Evolutionary conservation across 1,139 yeast species (phyloP).

Genomic region (Magnusiomyces sp.): DNA sequence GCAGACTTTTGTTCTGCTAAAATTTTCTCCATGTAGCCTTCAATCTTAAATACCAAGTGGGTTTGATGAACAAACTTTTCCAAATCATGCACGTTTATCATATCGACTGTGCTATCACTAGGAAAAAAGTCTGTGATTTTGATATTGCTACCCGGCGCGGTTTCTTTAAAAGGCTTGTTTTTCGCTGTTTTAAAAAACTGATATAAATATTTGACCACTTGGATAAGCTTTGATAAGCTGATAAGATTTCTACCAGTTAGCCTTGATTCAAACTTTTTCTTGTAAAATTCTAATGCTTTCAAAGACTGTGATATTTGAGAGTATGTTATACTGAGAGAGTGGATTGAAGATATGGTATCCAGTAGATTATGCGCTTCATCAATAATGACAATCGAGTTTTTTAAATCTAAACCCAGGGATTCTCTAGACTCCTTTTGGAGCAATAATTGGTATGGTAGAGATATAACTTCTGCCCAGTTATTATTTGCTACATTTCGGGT

Average conservation of each 20-base stretch:
- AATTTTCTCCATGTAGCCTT: conserved; percentile 48
- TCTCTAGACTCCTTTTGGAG: conserved; percentile 57
- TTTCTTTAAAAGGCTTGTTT: conserved; percentile 24
- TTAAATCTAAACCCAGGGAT: conserved; percentile 49
- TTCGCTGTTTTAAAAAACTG: conserved; percentile 36
- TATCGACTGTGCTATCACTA: conserved; percentile 45
- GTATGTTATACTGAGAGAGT: conserved; percentile 52
- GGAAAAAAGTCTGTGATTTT: conserved; percentile 48
- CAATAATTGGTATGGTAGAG: conserved; percentile 79
- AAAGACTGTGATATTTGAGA: conserved; percentile 41
- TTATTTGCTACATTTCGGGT: conserved; percentile 33
- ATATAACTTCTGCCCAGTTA: conserved; percentile 56
- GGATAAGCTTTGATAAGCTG: conserved; percentile 55
- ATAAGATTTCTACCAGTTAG: conserved; percentile 71
- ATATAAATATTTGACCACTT: conserved; percentile 45
- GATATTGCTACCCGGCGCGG: conserved; percentile 48
- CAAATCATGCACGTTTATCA: conserved; percentile 60
- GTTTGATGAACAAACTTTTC: conserved; percentile 56
- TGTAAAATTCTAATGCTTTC: conserved; percentile 45
- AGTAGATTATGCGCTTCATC: conserved; percentile 91
- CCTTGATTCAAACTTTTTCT: conserved; percentile 49
- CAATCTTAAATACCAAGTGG: conserved; percentile 79
- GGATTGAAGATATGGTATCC: conserved; percentile 64
- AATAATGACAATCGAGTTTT: conserved; percentile 61
- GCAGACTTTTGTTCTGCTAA: conserved; percentile 3